Conservation (phyloP, 2,329 filamentous ascomycete genomes). For the Plenodomus biglobosus region DNA sequence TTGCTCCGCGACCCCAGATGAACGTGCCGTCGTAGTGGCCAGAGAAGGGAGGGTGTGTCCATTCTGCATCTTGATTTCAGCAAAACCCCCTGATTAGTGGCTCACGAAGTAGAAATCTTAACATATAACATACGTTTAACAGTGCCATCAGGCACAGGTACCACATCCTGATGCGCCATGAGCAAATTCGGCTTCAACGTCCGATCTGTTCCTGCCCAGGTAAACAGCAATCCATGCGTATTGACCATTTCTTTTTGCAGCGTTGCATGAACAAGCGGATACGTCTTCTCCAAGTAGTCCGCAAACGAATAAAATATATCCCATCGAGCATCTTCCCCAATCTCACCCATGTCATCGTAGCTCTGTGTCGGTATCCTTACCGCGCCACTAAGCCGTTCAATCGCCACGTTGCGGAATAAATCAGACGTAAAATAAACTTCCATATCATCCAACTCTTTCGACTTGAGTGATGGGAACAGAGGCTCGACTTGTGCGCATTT, state of each 20-base stretch:
- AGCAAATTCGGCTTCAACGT: slow-evolving; percentile 59
- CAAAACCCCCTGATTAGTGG: background rate
- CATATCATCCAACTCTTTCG: slow-evolving; percentile 33
- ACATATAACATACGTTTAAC: slow-evolving; percentile 38
- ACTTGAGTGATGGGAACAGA: slow-evolving; percentile 23
- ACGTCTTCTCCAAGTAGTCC: slow-evolving; percentile 34
- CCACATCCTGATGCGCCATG: slow-evolving; percentile 67
- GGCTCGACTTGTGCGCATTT: slow-evolving; percentile 36
- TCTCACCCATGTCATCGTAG: slow-evolving; percentile 57
- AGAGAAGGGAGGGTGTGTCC: slow-evolving; percentile 63
- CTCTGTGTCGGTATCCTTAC: slow-evolving; percentile 59
- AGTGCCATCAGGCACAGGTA: slow-evolving; percentile 55
- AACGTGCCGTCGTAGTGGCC: slow-evolving; percentile 58
- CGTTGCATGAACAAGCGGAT: slow-evolving; percentile 44
- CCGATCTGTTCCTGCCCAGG: slow-evolving; percentile 56
- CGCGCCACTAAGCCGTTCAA: slow-evolving; percentile 48
- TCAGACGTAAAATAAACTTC: slow-evolving; percentile 31
- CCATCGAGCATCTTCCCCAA: slow-evolving; percentile 62
- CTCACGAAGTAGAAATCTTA: too few species aligned
- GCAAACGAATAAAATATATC: slow-evolving; percentile 60
- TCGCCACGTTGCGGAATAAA: slow-evolving; percentile 33
- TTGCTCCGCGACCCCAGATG: slow-evolving; percentile 63
- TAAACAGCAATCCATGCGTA: slow-evolving; percentile 61
- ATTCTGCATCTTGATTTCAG: slow-evolving; percentile 38
- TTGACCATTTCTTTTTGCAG: slow-evolving; percentile 59